Evolutionary conservation across 305 asterid genomes (phyloP), one percentile per base, ranked within the genome.

Genomic region (Fraxinus xanthoxyloides): DNA sequence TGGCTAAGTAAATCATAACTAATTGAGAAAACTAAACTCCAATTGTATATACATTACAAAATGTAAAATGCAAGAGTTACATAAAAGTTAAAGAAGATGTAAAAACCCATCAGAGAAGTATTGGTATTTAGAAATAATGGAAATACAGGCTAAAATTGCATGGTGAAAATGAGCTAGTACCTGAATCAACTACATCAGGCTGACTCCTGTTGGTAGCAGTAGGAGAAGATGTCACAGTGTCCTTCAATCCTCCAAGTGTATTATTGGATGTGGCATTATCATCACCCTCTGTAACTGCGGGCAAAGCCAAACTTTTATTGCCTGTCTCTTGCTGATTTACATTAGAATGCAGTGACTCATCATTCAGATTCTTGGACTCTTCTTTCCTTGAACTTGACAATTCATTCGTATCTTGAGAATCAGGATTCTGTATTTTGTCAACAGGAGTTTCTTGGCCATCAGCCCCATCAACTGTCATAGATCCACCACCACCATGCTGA

Each of bases 101-200:
- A 54, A 78, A 32, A 65, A 8, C 28, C 54, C 73, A 79, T 51
- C n/a, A 43, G 43, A 26, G 30, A 28, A 81, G 51, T 79, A 54
- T 67, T 34, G 76, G 67, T 3, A 69, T 69, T 21, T 77, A 34
- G 48, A 5, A 48, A 84, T 40, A 65, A 79, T 5, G 34, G 13
- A 26, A 78, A 10, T 34, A 21, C 54, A 7, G 24, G 79, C 26
- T 10, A 76, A 76, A 75, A 65, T 59, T 67, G 81, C 75, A 72
- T 48, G 38, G 40, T 75, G 75, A 83, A 9, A 79, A 28, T 12
- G 63, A 80, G 61, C 31, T 77, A 72, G 82, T 85, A 93, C 97
- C 94, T 85, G 93, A 87, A 87, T 85, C 87, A 54, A 83, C 86
- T 35, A 82, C 85, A 78, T 78, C 84, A 63, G 75, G 77, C 79